Evolutionary conservation across 768 basidiomycete species (phyloP).

Genomic region (Lactarius sp.): DNA sequence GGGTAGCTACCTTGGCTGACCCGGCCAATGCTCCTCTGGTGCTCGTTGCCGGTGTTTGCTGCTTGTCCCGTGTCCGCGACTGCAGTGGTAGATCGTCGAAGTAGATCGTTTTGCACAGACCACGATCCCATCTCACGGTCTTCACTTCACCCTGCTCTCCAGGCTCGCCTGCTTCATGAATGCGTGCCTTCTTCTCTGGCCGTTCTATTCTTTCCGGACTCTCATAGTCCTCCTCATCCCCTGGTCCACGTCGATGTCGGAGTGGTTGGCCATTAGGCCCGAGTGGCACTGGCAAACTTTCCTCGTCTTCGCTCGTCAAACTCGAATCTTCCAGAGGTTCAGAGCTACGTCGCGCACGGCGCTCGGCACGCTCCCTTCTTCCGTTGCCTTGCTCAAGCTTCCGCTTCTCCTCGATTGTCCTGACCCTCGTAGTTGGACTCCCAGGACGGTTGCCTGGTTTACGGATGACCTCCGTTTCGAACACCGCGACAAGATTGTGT

Average conservation of each 20-base stretch:
- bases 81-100: constrained; percentile 59
- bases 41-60: constrained; percentile 37
- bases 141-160: constrained; percentile 34
- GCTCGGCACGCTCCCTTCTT: constrained; percentile 54
- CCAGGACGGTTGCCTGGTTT: constrained; percentile 68
- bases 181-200: constrained; percentile 37
- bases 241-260: constrained; percentile 59
- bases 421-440: constrained; percentile 72
- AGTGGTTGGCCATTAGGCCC: constrained; percentile 32
- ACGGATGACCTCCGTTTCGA: constrained; percentile 67
- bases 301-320: constrained; percentile 31
- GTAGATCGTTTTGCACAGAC: constrained; percentile 55
- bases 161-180: constrained; percentile 30
- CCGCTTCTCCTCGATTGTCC: constrained; percentile 61
- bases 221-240: constrained; percentile 77
- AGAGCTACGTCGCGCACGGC: constrained; percentile 44
- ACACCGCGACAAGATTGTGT: constrained; percentile 47
- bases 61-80: constrained; percentile 35
- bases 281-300: constrained; percentile 28
- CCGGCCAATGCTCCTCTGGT: constrained; percentile 64
- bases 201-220: constrained; percentile 50
- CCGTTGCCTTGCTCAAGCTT: constrained; percentile 55
- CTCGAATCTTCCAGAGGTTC: constrained; percentile 19
- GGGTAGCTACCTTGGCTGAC: constrained; percentile 55
- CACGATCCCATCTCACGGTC: constrained; percentile 75